These are phyloP conservation scores for Pisolithus marmoratus DNA, from an alignment of 768 basidiomycete species.

Conservation along the genomic window DNA sequence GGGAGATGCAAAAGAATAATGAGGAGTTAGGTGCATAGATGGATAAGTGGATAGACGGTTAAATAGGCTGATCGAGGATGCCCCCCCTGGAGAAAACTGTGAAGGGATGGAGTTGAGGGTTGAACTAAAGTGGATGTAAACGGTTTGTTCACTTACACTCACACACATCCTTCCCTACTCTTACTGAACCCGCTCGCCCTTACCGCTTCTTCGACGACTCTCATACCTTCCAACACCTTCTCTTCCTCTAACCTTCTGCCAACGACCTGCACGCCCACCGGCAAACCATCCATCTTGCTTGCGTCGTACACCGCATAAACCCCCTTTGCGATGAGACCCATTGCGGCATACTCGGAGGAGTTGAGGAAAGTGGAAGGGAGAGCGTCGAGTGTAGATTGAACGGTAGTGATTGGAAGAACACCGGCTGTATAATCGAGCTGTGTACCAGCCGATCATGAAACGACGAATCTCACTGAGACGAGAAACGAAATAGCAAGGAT, in stretches of 20 bases:
- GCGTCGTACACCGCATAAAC: constrained; percentile 54
- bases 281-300: constrained; percentile 60
- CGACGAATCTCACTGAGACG: neutral
- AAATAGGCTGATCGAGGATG: too few relatives aligned
- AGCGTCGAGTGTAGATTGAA: constrained; percentile 39
- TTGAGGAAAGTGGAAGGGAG: constrained; percentile 27
- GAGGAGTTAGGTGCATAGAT: too few relatives aligned
- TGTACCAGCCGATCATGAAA: neutral
- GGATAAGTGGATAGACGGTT: too few relatives aligned
- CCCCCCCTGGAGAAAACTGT: too few relatives aligned
- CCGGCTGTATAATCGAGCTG: constrained; percentile 55
- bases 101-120: too few relatives aligned
- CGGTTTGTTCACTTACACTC: too few relatives aligned
- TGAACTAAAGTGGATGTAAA: too few relatives aligned
- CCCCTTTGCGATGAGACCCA: constrained; percentile 40
- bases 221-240: constrained; percentile 66
- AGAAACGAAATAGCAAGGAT: neutral
- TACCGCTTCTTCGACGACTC: constrained; percentile 41
- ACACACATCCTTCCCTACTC: neutral
- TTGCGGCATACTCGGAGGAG: constrained; percentile 20
- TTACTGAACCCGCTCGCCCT: constrained; percentile 7
- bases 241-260: constrained; percentile 66
- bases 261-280: constrained; percentile 61
- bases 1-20: too few relatives aligned
- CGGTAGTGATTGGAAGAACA: constrained; percentile 54